These are phyloP conservation scores for Knoxia roxburghii DNA, from an alignment of 257 asterid species.

Conservation along the genomic window DNA sequence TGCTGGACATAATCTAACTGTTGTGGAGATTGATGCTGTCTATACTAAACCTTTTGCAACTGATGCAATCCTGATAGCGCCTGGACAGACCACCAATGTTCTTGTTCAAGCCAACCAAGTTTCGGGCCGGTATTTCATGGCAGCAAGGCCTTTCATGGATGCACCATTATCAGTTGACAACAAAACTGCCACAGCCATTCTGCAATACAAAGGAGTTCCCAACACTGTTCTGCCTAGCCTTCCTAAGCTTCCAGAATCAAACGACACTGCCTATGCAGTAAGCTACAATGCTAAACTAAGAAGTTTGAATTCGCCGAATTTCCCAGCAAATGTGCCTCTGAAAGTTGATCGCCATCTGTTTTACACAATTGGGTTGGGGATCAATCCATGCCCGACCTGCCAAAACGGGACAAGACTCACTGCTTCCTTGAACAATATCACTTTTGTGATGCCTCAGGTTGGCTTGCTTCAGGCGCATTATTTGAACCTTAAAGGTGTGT, in stretches of 20 bases:
- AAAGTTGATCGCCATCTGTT: constrained; percentile 43
- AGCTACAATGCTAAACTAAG: constrained; percentile 33
- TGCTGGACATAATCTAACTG: constrained; percentile 48
- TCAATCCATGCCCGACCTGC: constrained; percentile 45
- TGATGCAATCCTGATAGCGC: constrained; percentile 36
- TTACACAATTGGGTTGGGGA: constrained; percentile 45
- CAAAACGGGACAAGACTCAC: constrained; percentile 30
- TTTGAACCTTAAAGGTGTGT: constrained; percentile 23
- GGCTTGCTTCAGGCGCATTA: constrained; percentile 37
- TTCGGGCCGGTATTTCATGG: constrained; percentile 33
- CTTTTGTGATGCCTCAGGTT: constrained; percentile 24
- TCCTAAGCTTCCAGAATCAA: constrained; percentile 36
- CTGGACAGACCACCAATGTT: constrained; percentile 44
- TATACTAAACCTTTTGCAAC: constrained; percentile 49
- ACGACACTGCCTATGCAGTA: constrained; percentile 37
- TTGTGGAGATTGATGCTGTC: constrained; percentile 43
- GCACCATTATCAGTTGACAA: constrained; percentile 46
- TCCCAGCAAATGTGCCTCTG: constrained; percentile 54
- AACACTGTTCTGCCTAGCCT: constrained; percentile 25
- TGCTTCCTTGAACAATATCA: constrained; percentile 33
- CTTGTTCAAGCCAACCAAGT: constrained; percentile 38
- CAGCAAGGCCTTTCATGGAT: constrained; percentile 52
- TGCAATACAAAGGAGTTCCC: constrained; percentile 45
- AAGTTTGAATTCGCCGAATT: constrained; percentile 35
- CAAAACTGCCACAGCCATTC: constrained; percentile 48